phyloP scores from a whole-genome alignment of 2,329 filamentous ascomycete genomes.

The Rosellinia necatrix region DNA sequence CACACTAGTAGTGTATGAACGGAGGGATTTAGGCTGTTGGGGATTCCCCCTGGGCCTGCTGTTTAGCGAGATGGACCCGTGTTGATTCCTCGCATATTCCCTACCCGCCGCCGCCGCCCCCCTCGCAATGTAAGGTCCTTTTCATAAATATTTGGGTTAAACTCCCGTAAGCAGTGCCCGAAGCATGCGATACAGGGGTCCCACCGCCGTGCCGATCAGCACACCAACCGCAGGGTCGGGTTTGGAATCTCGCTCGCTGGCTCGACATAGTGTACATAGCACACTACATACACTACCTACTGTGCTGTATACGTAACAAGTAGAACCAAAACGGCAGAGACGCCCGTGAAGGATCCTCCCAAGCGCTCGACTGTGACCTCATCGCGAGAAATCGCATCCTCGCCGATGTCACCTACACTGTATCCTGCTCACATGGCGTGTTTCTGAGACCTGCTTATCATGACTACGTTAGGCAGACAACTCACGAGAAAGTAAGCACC shows the following conservation, averaged over 20 bases:
- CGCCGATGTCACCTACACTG: neutral
- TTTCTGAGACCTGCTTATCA: neutral
- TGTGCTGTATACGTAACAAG: too few relatives aligned
- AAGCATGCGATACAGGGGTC: neutral
- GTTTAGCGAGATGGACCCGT: too few relatives aligned
- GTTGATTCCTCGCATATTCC: too few relatives aligned
- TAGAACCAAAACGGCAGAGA: neutral
- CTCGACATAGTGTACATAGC: too few relatives aligned
- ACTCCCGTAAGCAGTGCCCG: neutral
- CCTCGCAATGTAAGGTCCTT: slow-evolving; percentile 10
- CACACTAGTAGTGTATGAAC: neutral
- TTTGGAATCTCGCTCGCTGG: too few relatives aligned
- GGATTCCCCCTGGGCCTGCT: too few relatives aligned
- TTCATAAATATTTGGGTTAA: neutral
- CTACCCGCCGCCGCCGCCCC: too few relatives aligned
- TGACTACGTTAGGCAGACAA: neutral
- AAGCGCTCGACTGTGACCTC: neutral
- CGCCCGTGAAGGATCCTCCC: neutral
- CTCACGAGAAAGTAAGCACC: neutral
- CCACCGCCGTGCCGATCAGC: too few relatives aligned
- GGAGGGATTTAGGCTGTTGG: neutral
- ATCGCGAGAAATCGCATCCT: neutral
- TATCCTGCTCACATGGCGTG: neutral
- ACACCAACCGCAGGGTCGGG: neutral
- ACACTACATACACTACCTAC: too few relatives aligned